Percentiles rank a stretch among this genome's conserved stretches.
phyloP scores from a whole-genome alignment of 805 yeast species.

The Ogataea henricii region DNA sequence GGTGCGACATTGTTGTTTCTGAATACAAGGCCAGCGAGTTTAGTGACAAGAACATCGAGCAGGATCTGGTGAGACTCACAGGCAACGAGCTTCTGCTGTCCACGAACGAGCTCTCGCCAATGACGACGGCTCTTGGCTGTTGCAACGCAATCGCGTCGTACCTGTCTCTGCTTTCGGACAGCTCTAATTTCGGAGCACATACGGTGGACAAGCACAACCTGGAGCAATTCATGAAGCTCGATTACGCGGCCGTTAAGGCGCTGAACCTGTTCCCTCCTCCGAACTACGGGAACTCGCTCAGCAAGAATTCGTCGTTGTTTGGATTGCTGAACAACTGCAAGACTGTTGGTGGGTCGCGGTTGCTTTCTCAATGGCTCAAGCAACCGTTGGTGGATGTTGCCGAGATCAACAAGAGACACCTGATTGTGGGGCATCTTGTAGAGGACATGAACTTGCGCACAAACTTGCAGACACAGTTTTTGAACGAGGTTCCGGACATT shows the following conservation, averaged over 20 bases:
- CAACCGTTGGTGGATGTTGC: conserved; percentile 79
- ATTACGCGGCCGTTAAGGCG: conserved; percentile 86
- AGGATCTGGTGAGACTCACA: conserved; percentile 73
- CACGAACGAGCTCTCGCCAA: conserved; percentile 53
- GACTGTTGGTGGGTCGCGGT: conserved; percentile 83
- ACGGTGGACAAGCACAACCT: conserved; percentile 67
- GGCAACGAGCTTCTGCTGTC: conserved; percentile 56
- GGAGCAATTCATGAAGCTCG: conserved; percentile 84
- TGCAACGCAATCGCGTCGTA: conserved; percentile 71
- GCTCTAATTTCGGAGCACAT: conserved; percentile 54
- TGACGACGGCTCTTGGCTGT: conserved; percentile 56
- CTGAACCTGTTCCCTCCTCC: conserved; percentile 77
- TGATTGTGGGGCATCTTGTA: conserved; percentile 72
- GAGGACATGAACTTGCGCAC: conserved; percentile 69
- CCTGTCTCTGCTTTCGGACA: conserved; percentile 61
- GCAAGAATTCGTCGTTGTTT: conserved; percentile 55
- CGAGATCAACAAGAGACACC: conserved; percentile 68
- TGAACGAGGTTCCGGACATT: conserved; percentile 80
- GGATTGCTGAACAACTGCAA: conserved; percentile 88
- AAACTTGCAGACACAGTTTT: conserved; percentile 63
- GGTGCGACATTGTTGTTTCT: conserved; percentile 76
- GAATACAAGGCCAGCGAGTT: conserved; percentile 59
- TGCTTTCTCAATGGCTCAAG: conserved; percentile 91
- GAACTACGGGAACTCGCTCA: conserved; percentile 46
- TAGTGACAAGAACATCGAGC: conserved; percentile 67